Conservation (phyloP, 345 rosid genomes). For the Salix exigua region DNA sequence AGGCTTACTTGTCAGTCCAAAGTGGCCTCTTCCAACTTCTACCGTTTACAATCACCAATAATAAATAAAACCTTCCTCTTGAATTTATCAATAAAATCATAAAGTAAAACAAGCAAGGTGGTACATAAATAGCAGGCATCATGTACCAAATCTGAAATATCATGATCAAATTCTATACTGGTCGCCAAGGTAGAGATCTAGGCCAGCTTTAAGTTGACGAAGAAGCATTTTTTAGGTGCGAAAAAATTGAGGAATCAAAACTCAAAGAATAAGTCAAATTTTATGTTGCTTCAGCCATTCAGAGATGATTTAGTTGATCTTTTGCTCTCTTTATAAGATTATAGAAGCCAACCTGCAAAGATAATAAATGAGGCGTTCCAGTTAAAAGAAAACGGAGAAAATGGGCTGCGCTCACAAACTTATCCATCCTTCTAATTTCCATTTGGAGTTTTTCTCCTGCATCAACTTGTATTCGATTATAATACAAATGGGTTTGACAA, state of each 20-base stretch:
- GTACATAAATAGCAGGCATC: background rate
- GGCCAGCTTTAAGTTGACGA: constrained; percentile 52
- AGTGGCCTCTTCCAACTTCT: constrained; percentile 6
- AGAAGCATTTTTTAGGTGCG: constrained; percentile 63
- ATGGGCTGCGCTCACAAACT: background rate
- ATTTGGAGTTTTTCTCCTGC: background rate
- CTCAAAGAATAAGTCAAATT: constrained; percentile 57
- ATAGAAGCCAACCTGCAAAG: constrained; percentile 71
- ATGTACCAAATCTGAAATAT: constrained; percentile 4
- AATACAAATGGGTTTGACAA: background rate
- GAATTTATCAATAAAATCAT: constrained; percentile 51
- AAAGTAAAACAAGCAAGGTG: constrained; percentile 6
- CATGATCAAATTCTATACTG: constrained; percentile 5
- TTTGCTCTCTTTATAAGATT: constrained; percentile 76
- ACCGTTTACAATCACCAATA: constrained; percentile 37
- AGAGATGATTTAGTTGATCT: constrained; percentile 58
- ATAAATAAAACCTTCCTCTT: constrained; percentile 52
- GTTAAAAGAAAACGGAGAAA: background rate
- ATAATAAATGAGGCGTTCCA: background rate
- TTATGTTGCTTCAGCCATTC: constrained; percentile 88
- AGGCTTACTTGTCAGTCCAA: constrained; percentile 21
- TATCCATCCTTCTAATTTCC: background rate
- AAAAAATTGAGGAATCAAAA: constrained; percentile 42
- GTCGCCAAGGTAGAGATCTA: constrained; percentile 52
- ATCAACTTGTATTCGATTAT: background rate